Percentiles rank a stretch among this genome's conserved stretches.
Evolutionary conservation across 805 yeast genomes (phyloP).

Genomic region (Lipomyces starkeyi): DNA sequence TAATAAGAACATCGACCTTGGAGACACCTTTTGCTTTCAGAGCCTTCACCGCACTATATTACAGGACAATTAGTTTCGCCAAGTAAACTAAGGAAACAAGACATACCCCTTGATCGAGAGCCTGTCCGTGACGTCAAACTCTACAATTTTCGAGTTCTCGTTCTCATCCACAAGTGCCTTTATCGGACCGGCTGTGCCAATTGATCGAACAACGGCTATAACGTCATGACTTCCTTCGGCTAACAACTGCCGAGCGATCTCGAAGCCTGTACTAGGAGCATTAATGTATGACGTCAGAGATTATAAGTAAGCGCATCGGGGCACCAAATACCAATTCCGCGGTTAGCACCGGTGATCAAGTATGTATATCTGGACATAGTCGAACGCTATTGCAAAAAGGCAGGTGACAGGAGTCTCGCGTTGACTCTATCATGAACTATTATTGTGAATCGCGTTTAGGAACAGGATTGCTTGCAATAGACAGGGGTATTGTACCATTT

Average conservation of each 20-base stretch:
- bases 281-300: background rate
- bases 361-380: slow-evolving; percentile 7
- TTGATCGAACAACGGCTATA: slow-evolving; percentile 18
- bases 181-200: background rate
- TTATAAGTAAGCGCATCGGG: background rate
- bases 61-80: background rate
- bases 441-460: no score
- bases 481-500: no score
- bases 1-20: slow-evolving; percentile 15
- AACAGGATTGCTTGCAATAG: no score
- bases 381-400: background rate
- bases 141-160: slow-evolving; percentile 9
- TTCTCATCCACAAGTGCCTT: slow-evolving; percentile 4
- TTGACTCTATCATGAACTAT: no score
- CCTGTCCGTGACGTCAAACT: slow-evolving; percentile 15
- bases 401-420: background rate
- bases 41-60: slow-evolving; percentile 10
- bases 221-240: slow-evolving; percentile 1
- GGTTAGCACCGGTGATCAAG: slow-evolving; percentile 17
- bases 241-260: slow-evolving; percentile 12
- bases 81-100: background rate
- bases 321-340: slow-evolving; percentile 18
- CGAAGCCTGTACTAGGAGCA: slow-evolving; percentile 8
- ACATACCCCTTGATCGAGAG: slow-evolving; percentile 12
- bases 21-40: slow-evolving; percentile 9